Base-by-base conservation (phyloP, 2,329 filamentous ascomycete genomes). In the Calonectria crousiana region DNA sequence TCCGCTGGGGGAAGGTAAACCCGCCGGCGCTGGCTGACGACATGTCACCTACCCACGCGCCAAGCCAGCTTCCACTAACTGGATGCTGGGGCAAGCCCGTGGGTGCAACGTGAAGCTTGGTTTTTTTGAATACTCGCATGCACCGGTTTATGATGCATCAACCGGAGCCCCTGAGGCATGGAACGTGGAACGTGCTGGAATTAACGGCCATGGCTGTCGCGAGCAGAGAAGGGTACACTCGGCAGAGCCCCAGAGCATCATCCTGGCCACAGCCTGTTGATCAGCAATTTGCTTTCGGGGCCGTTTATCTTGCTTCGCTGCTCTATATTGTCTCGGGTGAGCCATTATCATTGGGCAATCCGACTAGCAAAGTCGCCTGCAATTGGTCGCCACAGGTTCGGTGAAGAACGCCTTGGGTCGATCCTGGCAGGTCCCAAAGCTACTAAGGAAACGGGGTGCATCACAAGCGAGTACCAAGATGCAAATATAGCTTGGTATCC, bases 1-100 rank as follows among this genome's bases (percentile, higher is more conserved):
- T 73, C 64, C 65, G 51, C 67, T 70, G 71, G 52, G 58, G 66
- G 58, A 60, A 73, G 67, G 71, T 30, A 28, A 70, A 70, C 67
- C 71, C 60, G 67, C 41, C 18, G 36, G 20, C 36, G 51, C 56
- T 56, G 56, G 44, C 34, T 64, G 44, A 52, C 51, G 64, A 60
- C 67, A 62, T 64, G 36, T 49, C 44, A 49, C 32, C 47, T 67
- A 49, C 52, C 69, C 62, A 65, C 36, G 68, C 68, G 47, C 60
- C 60, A 34, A 34, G 49, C 68, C 68, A 47, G n/a, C 58, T 71
- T 65, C 41, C 49, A 44, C 36, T 66, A 49, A 36, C 38, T 68
- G 66, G 67, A 38, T 41, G 52, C 18, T 49, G 56, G 41, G 36
- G 49, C 30, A 36, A 62, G 32, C 56, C 14, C 56, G 18, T 41